phyloP scores from a whole-genome alignment of 2,329 filamentous ascomycete species.

The Claviceps sp. region DNA sequence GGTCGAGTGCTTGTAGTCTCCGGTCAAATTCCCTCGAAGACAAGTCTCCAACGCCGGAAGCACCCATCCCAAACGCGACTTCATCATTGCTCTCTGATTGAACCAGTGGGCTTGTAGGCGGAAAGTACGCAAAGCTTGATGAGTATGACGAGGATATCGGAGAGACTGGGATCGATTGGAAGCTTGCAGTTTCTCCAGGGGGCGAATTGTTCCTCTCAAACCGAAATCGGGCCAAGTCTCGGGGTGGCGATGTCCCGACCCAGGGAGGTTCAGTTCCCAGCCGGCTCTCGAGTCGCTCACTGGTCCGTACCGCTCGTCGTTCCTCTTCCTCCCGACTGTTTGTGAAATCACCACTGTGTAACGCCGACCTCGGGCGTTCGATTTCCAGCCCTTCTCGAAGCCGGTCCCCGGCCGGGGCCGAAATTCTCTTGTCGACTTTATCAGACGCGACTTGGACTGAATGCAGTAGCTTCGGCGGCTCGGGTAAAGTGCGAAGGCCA shows the following conservation, averaged over 20 bases:
- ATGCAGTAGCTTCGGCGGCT: slow-evolving; percentile 29
- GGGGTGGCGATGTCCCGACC: slow-evolving; percentile 43
- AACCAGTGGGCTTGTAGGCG: slow-evolving; percentile 84
- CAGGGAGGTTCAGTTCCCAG: slow-evolving; percentile 21
- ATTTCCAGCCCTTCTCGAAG: slow-evolving; percentile 49
- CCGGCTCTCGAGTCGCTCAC: background rate
- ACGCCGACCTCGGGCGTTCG: slow-evolving; percentile 66
- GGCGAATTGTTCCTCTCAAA: slow-evolving; percentile 23
- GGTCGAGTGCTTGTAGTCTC: slow-evolving; percentile 61
- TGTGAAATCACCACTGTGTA: slow-evolving; percentile 56
- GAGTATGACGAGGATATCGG: slow-evolving; percentile 60
- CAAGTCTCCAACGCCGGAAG: slow-evolving; percentile 39
- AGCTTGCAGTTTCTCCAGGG: slow-evolving; percentile 22
- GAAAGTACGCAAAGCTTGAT: slow-evolving; percentile 70
- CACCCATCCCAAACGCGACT: slow-evolving; percentile 39
- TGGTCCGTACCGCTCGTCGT: slow-evolving; percentile 1
- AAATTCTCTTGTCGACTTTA: slow-evolving; percentile 17
- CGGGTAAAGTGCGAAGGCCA: slow-evolving; percentile 20
- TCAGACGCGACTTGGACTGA: slow-evolving; percentile 35
- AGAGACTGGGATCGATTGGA: slow-evolving; percentile 34
- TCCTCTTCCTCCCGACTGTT: slow-evolving; percentile 16
- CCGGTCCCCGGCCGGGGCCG: slow-evolving; percentile 22
- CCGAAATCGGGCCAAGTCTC: slow-evolving; percentile 34
- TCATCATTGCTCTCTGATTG: slow-evolving; percentile 80
- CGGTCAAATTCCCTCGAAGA: slow-evolving; percentile 24